Percentiles rank a stretch among this genome's conserved stretches.
These are phyloP conservation scores for Catunica adiposa DNA, from an alignment of 2,329 filamentous ascomycete species.

Conservation along the genomic window DNA sequence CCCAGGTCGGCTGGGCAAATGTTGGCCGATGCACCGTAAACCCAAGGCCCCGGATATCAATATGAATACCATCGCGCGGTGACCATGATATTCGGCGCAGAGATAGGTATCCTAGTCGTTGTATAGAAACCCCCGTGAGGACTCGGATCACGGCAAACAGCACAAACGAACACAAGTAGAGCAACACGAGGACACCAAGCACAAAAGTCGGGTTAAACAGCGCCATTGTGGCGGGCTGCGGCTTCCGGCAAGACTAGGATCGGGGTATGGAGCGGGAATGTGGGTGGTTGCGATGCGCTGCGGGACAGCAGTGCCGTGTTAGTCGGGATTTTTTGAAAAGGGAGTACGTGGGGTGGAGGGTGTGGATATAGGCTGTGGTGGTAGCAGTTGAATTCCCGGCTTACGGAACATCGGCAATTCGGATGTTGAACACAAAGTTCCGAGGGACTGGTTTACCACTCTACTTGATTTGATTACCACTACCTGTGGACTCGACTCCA, in stretches of 20 bases:
- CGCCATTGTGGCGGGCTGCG: slow-evolving; percentile 32
- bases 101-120: slow-evolving; percentile 84
- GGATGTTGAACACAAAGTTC: not conserved
- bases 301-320: not conserved
- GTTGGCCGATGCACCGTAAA: slow-evolving; percentile 83
- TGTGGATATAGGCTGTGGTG: not conserved
- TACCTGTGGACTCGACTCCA: no score
- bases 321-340: not conserved
- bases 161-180: slow-evolving; percentile 84
- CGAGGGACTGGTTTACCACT: not conserved
- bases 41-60: slow-evolving; percentile 79
- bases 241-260: not conserved
- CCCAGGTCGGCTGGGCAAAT: slow-evolving; percentile 92
- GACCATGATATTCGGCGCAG: slow-evolving; percentile 81
- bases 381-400: not conserved
- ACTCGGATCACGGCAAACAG: slow-evolving; percentile 86
- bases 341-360: not conserved
- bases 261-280: not conserved
- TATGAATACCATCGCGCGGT: slow-evolving; percentile 69
- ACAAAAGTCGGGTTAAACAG: slow-evolving; percentile 64
- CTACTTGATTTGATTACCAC: not conserved
- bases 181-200: slow-evolving; percentile 66
- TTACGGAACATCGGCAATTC: not conserved
- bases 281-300: slow-evolving; percentile 4
- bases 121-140: slow-evolving; percentile 84